Evolutionary conservation across 768 basidiomycete genomes (phyloP), one percentile per base, ranked within the genome.

Genomic region (Lentinula edodes): DNA sequence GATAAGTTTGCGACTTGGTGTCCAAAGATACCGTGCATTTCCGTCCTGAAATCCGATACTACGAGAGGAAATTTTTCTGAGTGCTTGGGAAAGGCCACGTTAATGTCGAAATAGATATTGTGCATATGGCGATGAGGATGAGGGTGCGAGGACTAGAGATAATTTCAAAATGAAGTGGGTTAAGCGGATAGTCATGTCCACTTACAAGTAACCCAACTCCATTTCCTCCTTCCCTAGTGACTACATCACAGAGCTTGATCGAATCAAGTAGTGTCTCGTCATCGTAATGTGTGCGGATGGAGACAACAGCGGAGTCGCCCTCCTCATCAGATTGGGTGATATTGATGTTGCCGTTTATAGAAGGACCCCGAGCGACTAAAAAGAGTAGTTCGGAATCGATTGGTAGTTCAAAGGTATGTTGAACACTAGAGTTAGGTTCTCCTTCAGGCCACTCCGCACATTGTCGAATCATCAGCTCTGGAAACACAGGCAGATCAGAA

Each of bases 161-260:
- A n/a, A 5, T 13, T 54, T 20, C 12, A 43, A 13, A 15, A 50
- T 10, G 8, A 6, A 20, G 2, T 15, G 38, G 38, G 2, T 4
- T 8, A 59, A 55, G 13, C n/a, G 61, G 34, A 36, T 43, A 35
- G 10, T 32, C 23, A 28, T 46, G 12, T 58, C 5, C 16, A 68
- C 76, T 61, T 58, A 76, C 79, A 45, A 71, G 78, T 59, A 79
- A 70, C 0, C 78, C 77, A 13, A 78, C 65, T 18, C 76, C 78
- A 41, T 72, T 61, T 42, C 69, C 62, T 8, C 68, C 64, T 23
- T 67, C 68, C 6, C n/a, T 18, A 35, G 32, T 45, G 39, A 63
- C 62, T 1, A 79, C 66, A n/a, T 54, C 62, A 59, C 75, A 77
- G 15, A 77, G 65, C 5, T 68, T 64, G 18, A 71, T 71, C n/a